Evolutionary conservation across 495 filamentous ascomycete genomes (phyloP), one percentile per base, ranked within the genome.

Genomic region (Annulohypoxylon stygium): DNA sequence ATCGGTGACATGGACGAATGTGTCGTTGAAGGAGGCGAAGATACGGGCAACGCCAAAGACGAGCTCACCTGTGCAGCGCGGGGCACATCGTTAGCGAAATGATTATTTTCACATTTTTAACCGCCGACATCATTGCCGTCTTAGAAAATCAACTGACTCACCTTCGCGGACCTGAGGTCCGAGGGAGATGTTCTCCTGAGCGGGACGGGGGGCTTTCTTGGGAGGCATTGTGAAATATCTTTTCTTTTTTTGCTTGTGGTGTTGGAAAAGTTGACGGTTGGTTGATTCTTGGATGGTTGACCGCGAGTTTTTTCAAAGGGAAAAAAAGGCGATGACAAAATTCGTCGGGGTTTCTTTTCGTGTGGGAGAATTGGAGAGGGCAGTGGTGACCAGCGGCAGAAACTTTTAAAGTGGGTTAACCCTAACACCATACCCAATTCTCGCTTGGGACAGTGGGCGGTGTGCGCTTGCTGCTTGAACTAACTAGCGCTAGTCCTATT

Each of bases 31-130:
- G 71, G 92, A 96, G 76, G 96, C 96, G 87, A 98, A 99, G 88
- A 99, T 99, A 79, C 96, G 92, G 80, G 95, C 96, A 86, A 97
- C 94, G 80, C 97, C 96, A 85, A 98, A 98, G 85, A 98, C 95
- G 83, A 97, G 93, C 86, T 97, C 95, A 83, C 95, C 94, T 93
- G 76, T 45, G 30, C 30, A 64, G 54, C 37, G 58, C 63, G 64
- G 61, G 62, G 51, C 54, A 62, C 39, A 65, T 62, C 18, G 48
- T 75, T 70, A 75, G 75, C 51, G 51, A 61, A 41, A 30, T 62
- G 16, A 36, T 36, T 0, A 34, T 43, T 43, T 43, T 43, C 39
- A 43, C 3, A 36, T 60, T 25, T 54, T 60, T 9, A n/a, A n/a
- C 25, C 23, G 18, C 20, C 26, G n/a, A 47, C 30, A 30, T 30